A percentile compares a stretch with the other conserved stretches of the same genome.
These are phyloP conservation scores for Saksenaea oblongispora DNA, from an alignment of 371 early-diverging fungal genomes.

Conservation along the genomic window DNA sequence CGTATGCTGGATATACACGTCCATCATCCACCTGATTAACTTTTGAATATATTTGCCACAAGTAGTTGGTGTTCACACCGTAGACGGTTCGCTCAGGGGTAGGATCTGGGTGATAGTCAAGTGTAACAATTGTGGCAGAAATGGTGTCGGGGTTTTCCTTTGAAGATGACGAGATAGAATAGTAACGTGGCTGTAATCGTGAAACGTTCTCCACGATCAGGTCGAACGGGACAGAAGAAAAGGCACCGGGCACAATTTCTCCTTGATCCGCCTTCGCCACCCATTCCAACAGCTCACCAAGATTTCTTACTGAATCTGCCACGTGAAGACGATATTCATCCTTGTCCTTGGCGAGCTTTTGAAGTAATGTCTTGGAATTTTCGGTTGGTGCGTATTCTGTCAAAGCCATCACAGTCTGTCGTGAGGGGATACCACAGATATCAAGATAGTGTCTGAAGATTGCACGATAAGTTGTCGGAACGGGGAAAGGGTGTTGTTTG, in stretches of 20 bases:
- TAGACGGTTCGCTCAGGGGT: conserved; percentile 58
- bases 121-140: conserved; percentile 85
- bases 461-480: conserved; percentile 83
- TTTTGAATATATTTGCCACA: conserved; percentile 53
- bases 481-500: conserved; percentile 84
- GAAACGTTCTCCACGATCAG: conserved; percentile 80
- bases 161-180: conserved; percentile 93
- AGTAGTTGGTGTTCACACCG: conserved; percentile 80
- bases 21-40: conserved; percentile 33
- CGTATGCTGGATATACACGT: conserved; percentile 39
- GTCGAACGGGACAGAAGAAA: conserved; percentile 66
- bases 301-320: conserved; percentile 62
- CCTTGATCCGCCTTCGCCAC: conserved; percentile 26
- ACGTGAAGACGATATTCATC: conserved; percentile 70
- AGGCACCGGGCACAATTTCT: conserved; percentile 24
- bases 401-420: conserved; percentile 60
- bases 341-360: conserved; percentile 68
- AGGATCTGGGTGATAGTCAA: conserved; percentile 72
- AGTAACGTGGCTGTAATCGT: conserved; percentile 89
- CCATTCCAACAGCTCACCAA: conserved; percentile 66
- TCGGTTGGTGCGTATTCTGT: conserved; percentile 65
- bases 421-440: conserved; percentile 71
- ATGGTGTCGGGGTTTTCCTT: conserved; percentile 72
- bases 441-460: conserved; percentile 92
- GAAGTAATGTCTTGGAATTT: conserved; percentile 54